phyloP scores from a whole-genome alignment of 345 rosid genomes.

The Ricinus communis region DNA sequence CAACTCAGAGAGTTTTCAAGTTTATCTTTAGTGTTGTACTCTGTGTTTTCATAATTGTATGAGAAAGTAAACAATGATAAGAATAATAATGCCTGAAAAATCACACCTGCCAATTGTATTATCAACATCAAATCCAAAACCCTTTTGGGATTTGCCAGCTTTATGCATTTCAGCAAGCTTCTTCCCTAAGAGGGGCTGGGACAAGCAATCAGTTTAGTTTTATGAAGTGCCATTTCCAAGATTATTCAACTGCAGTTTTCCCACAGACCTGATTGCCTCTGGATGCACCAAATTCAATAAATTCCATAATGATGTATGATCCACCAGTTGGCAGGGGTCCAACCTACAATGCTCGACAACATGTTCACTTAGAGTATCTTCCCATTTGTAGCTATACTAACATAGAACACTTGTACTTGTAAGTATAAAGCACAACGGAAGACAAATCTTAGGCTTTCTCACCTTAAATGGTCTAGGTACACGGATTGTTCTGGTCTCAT shows the following conservation, averaged over 20 bases:
- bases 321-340: conserved; percentile 78
- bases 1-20: conserved; percentile 1
- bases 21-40: background rate
- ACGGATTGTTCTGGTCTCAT: conserved; percentile 64
- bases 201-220: conserved; percentile 24
- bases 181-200: conserved; percentile 75
- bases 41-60: background rate
- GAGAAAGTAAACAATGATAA: background rate
- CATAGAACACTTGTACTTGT: too few species aligned
- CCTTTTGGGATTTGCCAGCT: conserved; percentile 74
- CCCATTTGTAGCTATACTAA: too few species aligned
- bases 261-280: conserved; percentile 71
- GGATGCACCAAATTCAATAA: conserved; percentile 71
- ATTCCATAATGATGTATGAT: conserved; percentile 90
- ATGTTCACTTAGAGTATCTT: conserved; percentile 1
- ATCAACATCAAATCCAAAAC: conserved; percentile 85
- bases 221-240: conserved; percentile 8
- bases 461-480: conserved; percentile 90
- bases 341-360: conserved; percentile 42
- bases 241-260: conserved; percentile 12
- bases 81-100: conserved; percentile 7
- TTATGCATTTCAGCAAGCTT: conserved; percentile 95
- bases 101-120: conserved; percentile 90
- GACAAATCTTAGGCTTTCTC: conserved; percentile 19
- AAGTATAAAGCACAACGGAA: too few species aligned